These are phyloP conservation scores for Fusarium xylarioides DNA, from an alignment of 2,329 filamentous ascomycete species.

Conservation along the genomic window DNA sequence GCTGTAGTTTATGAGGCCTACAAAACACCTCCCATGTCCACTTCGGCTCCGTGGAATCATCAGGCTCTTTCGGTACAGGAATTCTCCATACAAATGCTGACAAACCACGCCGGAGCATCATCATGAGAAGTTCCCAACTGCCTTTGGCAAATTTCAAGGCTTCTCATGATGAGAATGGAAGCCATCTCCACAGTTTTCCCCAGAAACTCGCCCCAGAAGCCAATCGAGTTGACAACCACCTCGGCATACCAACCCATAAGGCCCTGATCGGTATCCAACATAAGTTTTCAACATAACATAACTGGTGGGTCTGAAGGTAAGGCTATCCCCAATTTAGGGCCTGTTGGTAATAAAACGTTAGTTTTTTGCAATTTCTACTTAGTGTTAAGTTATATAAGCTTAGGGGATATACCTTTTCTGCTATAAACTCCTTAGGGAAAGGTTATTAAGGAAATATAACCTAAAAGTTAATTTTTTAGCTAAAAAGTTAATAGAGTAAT, in stretches of 20 bases:
- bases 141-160: background rate
- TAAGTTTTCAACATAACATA: too few species aligned
- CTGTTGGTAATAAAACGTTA: too few species aligned
- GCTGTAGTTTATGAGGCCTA: background rate
- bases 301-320: too few species aligned
- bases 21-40: background rate
- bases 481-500: too few species aligned
- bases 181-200: conserved; percentile 26
- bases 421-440: too few species aligned
- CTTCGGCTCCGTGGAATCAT: conserved; percentile 12
- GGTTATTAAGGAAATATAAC: too few species aligned
- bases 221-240: background rate
- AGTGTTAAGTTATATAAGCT: too few species aligned
- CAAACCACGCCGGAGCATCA: background rate
- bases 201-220: conserved; percentile 3
- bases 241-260: conserved; percentile 4
- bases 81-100: conserved; percentile 1
- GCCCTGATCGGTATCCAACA: too few species aligned
- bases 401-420: too few species aligned
- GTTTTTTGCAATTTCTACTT: too few species aligned
- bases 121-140: background rate
- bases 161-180: conserved; percentile 7
- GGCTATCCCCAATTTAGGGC: too few species aligned
- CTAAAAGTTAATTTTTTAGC: too few species aligned
- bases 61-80: background rate